Conservation (phyloP, 1,284 basidiomycete genomes). For the Apiotrichum gamsii region DNA sequence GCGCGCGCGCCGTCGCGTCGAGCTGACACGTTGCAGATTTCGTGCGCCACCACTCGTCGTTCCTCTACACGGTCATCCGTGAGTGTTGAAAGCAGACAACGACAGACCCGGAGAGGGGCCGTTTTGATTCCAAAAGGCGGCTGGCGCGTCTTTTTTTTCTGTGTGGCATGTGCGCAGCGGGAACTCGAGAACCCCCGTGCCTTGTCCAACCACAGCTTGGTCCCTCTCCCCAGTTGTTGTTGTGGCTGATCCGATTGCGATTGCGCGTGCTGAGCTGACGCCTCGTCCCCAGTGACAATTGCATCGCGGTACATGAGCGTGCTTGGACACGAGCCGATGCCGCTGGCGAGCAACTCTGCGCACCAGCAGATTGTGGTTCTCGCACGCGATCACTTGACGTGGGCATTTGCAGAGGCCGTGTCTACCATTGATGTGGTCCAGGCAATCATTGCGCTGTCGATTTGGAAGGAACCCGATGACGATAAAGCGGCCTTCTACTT, state of each 20-base stretch:
- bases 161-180: too few species aligned
- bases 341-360: conserved; percentile 24
- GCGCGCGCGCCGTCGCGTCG: background rate
- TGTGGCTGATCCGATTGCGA: too few species aligned
- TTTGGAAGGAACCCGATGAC: conserved; percentile 39
- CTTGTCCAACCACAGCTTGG: too few species aligned
- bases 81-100: conserved; percentile 4
- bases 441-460: conserved; percentile 25
- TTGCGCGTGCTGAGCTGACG: background rate
- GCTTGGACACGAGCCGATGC: conserved; percentile 13
- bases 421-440: conserved; percentile 27
- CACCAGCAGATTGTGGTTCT: conserved; percentile 33
- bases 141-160: too few species aligned
- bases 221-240: too few species aligned
- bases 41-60: conserved; percentile 26
- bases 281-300: conserved; percentile 24
- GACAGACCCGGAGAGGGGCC: too few species aligned
- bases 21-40: conserved; percentile 15
- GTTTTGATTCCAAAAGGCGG: too few species aligned
- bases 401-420: conserved; percentile 31
- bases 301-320: conserved; percentile 27
- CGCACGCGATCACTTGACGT: conserved; percentile 31
- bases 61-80: conserved; percentile 33
- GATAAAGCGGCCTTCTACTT: conserved; percentile 37
- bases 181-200: too few species aligned